These are phyloP conservation scores for Calonectria ilicicola DNA, from an alignment of 2,329 filamentous ascomycete genomes.

Conservation along the genomic window DNA sequence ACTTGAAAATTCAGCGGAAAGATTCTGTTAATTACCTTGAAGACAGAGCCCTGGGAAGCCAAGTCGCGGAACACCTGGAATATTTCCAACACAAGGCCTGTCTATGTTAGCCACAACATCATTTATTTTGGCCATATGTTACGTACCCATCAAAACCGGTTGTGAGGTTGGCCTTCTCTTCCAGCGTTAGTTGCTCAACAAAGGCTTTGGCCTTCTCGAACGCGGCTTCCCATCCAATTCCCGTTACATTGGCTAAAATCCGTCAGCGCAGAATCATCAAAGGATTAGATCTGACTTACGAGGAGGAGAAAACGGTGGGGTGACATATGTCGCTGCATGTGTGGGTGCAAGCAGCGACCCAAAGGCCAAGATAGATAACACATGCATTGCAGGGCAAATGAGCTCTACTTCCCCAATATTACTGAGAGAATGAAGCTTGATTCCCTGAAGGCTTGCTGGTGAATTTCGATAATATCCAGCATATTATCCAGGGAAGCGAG, in stretches of 20 bases:
- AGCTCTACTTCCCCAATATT: too few relatives aligned
- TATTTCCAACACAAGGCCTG: neutral
- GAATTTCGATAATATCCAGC: too few relatives aligned
- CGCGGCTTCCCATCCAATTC: neutral
- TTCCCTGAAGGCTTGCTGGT: neutral
- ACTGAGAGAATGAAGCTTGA: neutral
- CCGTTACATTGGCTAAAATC: neutral
- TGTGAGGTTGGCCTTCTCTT: constrained; percentile 8
- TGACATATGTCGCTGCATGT: neutral
- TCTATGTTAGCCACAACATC: neutral
- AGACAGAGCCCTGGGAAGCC: constrained; percentile 4
- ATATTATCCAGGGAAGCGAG: neutral
- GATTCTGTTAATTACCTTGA: neutral
- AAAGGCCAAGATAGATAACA: neutral
- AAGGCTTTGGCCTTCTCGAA: neutral
- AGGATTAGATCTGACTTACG: neutral
- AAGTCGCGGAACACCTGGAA: neutral
- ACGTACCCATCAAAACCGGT: neutral
- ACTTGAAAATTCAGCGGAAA: too few relatives aligned
- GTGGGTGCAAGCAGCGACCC: neutral
- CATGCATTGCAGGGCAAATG: neutral
- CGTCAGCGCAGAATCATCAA: neutral
- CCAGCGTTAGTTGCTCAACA: neutral
- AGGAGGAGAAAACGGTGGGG: neutral
- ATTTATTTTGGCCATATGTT: neutral